phyloP scores from a whole-genome alignment of 306 rosid species.

The Macrotyloma uniflorum region DNA sequence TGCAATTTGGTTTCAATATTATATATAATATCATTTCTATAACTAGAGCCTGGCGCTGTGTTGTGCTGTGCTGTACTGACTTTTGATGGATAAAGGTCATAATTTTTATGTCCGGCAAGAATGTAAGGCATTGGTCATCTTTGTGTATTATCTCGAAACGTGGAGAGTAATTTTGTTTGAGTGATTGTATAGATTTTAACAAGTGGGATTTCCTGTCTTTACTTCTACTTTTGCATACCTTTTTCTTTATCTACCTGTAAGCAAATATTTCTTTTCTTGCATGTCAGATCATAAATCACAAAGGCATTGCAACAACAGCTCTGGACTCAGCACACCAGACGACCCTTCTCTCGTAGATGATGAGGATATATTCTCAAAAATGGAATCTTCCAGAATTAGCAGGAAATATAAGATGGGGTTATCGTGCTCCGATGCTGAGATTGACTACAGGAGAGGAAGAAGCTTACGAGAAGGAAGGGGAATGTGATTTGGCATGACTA shows the following conservation, averaged over 20 bases:
- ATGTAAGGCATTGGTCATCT: constrained; percentile 3
- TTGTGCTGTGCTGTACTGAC: neutral
- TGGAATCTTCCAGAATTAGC: constrained; percentile 63
- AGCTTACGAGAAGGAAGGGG: constrained; percentile 75
- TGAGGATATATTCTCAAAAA: constrained; percentile 72
- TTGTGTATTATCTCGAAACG: constrained; percentile 29
- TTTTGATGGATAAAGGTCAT: constrained; percentile 19
- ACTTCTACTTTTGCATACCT: constrained; percentile 8
- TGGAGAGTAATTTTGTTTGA: constrained; percentile 6
- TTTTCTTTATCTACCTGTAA: constrained; percentile 32
- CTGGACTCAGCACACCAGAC: constrained; percentile 65
- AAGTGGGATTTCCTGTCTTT: constrained; percentile 8
- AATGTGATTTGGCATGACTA: constrained; percentile 63
- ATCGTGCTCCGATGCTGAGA: constrained; percentile 95
- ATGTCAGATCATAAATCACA: constrained; percentile 63
- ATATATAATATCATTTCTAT: constrained; percentile 7
- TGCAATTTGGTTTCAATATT: constrained; percentile 12
- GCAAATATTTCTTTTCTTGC: constrained; percentile 37
- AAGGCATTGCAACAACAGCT: constrained; percentile 57
- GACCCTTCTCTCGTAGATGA: constrained; percentile 45
- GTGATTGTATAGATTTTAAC: constrained; percentile 23
- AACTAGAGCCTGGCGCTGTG: constrained; percentile 22
- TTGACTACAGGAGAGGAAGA: constrained; percentile 95
- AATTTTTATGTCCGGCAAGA: neutral
- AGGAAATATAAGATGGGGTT: constrained; percentile 73